phyloP scores from a whole-genome alignment of 1,284 basidiomycete genomes.

The Earliella scabrosa region DNA sequence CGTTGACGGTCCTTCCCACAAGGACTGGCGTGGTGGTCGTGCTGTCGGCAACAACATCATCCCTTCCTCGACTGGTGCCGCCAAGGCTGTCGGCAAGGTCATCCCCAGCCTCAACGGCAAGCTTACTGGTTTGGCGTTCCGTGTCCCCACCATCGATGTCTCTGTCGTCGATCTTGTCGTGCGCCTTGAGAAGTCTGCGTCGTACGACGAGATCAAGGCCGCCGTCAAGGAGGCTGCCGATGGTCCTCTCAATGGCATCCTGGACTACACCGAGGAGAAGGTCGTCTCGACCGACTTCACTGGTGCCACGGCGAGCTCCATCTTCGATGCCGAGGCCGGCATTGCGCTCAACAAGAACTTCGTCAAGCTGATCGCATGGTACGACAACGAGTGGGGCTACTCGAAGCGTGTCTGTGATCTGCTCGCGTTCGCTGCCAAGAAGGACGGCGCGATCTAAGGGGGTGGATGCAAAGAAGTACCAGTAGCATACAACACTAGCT shows the following conservation, averaged over 20 bases:
- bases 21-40: constrained; percentile 98
- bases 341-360: constrained; percentile 94
- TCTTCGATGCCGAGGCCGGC: constrained; percentile 94
- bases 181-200: constrained; percentile 86
- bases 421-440: constrained; percentile 81
- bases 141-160: constrained; percentile 96
- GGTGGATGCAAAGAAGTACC: constrained; percentile 2
- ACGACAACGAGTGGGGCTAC: constrained; percentile 98
- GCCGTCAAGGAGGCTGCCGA: constrained; percentile 86
- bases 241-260: constrained; percentile 77
- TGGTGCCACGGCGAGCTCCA: constrained; percentile 78
- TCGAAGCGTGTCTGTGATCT: constrained; percentile 94
- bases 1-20: constrained; percentile 94
- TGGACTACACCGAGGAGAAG: constrained; percentile 94
- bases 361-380: constrained; percentile 96
- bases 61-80: constrained; percentile 98
- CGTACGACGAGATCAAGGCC: constrained; percentile 93
- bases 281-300: constrained; percentile 97
- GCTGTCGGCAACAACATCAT: constrained; percentile 99
- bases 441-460: constrained; percentile 52
- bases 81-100: constrained; percentile 99
- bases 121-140: constrained; percentile 96
- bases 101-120: constrained; percentile 98
- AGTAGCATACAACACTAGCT: constrained; percentile 7
- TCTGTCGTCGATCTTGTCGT: constrained; percentile 98